Conservation (phyloP, 257 asterid species). For the Linaria vulgaris region DNA sequence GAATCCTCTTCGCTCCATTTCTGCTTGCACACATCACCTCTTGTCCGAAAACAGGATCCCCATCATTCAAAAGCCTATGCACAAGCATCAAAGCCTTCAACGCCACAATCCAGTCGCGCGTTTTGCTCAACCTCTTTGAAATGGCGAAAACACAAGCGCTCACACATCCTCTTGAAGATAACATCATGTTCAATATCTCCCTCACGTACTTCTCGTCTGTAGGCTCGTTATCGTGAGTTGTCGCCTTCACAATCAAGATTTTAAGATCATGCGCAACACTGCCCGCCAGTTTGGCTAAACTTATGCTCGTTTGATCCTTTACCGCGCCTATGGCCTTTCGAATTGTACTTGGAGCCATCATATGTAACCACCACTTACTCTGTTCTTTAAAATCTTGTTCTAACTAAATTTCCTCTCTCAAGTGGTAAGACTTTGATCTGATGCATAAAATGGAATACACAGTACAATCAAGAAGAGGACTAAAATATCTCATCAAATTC, state of each 20-base stretch:
- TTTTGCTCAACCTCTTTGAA: conserved; percentile 63
- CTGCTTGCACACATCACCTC: conserved; percentile 69
- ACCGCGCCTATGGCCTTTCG: conserved; percentile 84
- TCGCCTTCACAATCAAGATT: conserved; percentile 73
- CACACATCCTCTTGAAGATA: conserved; percentile 58
- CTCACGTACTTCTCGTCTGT: conserved; percentile 68
- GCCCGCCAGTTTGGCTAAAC: conserved; percentile 70
- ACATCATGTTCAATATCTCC: conserved; percentile 60
- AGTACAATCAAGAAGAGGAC: no score
- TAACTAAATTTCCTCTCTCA: no score
- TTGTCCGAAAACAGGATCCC: conserved; percentile 59
- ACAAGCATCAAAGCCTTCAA: conserved; percentile 66
- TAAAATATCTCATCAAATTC: no score
- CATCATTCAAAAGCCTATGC: conserved; percentile 67
- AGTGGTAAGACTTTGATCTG: no score
- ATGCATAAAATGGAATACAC: no score
- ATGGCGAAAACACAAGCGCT: conserved; percentile 56
- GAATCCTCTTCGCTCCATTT: conserved; percentile 61
- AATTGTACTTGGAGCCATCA: conserved; percentile 71
- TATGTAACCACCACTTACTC: no score
- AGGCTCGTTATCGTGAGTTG: conserved; percentile 79
- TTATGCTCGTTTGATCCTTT: conserved; percentile 82
- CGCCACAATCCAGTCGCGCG: conserved; percentile 87
- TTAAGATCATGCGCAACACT: conserved; percentile 77
- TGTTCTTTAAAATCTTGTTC: no score